Evolutionary conservation across 208 protist genomes (phyloP).

Genomic region (Naegleria fowleri): DNA sequence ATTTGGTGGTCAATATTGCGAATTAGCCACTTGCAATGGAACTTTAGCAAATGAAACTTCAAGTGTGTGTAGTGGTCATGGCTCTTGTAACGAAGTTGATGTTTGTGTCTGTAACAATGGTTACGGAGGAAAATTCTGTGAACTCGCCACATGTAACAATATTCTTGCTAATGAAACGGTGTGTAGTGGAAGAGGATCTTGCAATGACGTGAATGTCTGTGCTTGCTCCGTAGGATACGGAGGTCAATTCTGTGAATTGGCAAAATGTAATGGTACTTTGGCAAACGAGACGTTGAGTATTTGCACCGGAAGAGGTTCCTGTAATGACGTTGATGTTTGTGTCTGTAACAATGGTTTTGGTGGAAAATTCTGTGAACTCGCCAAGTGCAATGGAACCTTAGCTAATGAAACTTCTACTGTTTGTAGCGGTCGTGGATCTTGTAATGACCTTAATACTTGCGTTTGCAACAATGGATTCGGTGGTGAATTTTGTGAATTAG

Average conservation of each 20-base stretch:
- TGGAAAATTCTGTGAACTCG: background rate
- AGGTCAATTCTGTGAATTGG: too few species aligned
- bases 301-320: background rate
- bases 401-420: background rate
- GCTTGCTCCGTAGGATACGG: background rate
- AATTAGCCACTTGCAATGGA: background rate
- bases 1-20: background rate
- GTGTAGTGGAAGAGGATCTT: background rate
- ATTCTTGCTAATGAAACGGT: background rate
- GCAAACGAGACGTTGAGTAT: background rate
- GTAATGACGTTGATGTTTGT: background rate
- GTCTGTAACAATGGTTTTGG: background rate
- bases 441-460: too few species aligned
- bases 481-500: background rate
- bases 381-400: background rate
- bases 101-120: background rate
- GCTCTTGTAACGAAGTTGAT: background rate
- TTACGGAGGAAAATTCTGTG: background rate
- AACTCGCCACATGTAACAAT: background rate
- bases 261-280: background rate
- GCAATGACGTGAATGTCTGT: background rate
- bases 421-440: background rate
- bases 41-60: background rate
- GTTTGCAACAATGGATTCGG: background rate
- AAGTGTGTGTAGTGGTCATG: background rate